Percentiles rank a stretch among this genome's conserved stretches.
Conservation (phyloP, 805 yeast genomes). For the Candida awuae region DNA sequence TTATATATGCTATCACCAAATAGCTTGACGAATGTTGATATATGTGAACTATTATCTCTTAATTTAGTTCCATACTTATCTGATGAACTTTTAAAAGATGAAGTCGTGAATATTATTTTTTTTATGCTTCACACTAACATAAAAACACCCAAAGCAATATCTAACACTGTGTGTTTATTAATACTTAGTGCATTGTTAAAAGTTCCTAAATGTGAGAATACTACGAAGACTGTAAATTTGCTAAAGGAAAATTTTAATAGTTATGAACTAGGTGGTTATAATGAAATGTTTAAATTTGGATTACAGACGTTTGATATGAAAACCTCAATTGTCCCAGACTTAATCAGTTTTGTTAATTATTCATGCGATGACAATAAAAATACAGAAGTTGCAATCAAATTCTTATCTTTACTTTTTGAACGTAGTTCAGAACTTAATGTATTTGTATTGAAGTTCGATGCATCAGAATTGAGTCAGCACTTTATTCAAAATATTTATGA, state of each 20-base stretch:
- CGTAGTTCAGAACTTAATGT: background rate
- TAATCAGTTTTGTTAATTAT: background rate
- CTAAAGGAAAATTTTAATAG: no score
- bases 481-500: conserved; percentile 18
- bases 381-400: background rate
- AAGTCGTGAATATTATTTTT: conserved; percentile 23
- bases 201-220: background rate
- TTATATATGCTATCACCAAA: conserved; percentile 25
- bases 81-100: conserved; percentile 17
- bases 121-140: conserved; percentile 10
- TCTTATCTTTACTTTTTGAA: conserved; percentile 5
- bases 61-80: conserved; percentile 16
- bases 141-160: background rate
- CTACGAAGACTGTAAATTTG: no score
- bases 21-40: conserved; percentile 11
- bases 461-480: background rate
- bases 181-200: background rate
- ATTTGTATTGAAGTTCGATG: background rate
- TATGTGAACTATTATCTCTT: conserved; percentile 13
- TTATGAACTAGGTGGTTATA: background rate
- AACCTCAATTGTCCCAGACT: background rate
- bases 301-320: background rate
- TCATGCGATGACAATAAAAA: background rate
- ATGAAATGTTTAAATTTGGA: conserved; percentile 1
- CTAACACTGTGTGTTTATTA: background rate